Evolutionary conservation across 371 early-diverging fungal species (phyloP).

Genomic region (Hamiltosporidium tvaerminnensis): DNA sequence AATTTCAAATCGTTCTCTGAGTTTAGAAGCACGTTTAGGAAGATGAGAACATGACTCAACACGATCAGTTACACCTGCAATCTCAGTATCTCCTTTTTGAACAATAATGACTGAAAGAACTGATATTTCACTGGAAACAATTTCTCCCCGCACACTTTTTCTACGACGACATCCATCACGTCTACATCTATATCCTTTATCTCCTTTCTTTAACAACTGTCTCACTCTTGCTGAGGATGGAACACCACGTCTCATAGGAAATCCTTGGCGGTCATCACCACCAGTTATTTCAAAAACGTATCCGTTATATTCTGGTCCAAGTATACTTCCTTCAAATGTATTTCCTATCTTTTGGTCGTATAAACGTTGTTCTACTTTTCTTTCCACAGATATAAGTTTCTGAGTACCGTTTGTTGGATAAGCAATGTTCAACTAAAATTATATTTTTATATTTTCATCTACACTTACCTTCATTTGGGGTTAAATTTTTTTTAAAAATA

Average conservation of each 20-base stretch:
- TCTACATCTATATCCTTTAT: slow-evolving; percentile 93
- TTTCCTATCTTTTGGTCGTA: slow-evolving; percentile 89
- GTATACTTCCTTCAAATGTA: slow-evolving; percentile 77
- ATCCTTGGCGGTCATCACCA: slow-evolving; percentile 96
- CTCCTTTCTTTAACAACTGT: slow-evolving; percentile 75
- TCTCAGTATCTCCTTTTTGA: slow-evolving; percentile 78
- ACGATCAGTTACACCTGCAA: slow-evolving; percentile 84
- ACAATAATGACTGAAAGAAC: slow-evolving; percentile 78
- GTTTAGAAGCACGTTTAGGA: slow-evolving; percentile 90
- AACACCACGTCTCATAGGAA: slow-evolving; percentile 70
- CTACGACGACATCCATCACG: slow-evolving; percentile 90
- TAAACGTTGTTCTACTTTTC: slow-evolving; percentile 53
- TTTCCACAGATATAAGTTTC: not conserved
- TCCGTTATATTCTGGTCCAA: slow-evolving; percentile 93
- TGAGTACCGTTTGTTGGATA: not conserved
- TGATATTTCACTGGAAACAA: slow-evolving; percentile 78
- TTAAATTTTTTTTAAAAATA: no score
- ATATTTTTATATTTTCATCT: no score
- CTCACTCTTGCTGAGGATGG: slow-evolving; percentile 75
- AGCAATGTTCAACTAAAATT: not conserved
- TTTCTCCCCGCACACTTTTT: slow-evolving; percentile 95
- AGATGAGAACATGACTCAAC: slow-evolving; percentile 76
- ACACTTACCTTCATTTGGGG: no score
- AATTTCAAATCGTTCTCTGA: slow-evolving; percentile 85
- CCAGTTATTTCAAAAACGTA: slow-evolving; percentile 92